Evolutionary conservation across 148 eudicot genomes (phyloP), one percentile per base, ranked within the genome.

Genomic region (Heliamphora exappendiculata): DNA sequence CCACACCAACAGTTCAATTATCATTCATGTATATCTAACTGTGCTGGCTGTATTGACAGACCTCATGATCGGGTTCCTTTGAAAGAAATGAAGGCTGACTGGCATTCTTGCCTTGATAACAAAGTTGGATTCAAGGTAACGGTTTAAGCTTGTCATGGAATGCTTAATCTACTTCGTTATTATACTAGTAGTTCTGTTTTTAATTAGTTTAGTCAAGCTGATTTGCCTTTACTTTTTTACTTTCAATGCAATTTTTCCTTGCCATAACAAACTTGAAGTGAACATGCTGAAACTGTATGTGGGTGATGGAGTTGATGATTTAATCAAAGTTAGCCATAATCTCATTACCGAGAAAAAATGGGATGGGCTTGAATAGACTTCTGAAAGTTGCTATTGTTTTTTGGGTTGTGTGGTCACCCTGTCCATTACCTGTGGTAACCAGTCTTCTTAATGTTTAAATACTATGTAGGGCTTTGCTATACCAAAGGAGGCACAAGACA

Each of bases 81-180:
- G 78, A 88, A 82, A 72, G 91, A 85, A n/a, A 88, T 88, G 91
- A 88, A 88, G 76, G 75, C 84, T 78, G 91, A 88, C 75, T 88
- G 91, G 89, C 88, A 86, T 73, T 82, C 89, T 75, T 88, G 91
- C 82, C 91, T 88, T 19, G 81, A 86, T 62, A 88, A 73, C 80
- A 79, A 81, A 79, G 89, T 86, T 71, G 91, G 91, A 73, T 88
- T 88, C 81, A 88, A 88, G 87, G 91, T 86, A 53, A 78, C 67
- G n/a, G n/a, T n/a, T n/a, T n/a, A n/a, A n/a, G n/a, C n/a, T n/a
- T n/a, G n/a, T n/a, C n/a, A n/a, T n/a, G n/a, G n/a, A n/a, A n/a
- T n/a, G n/a, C n/a, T n/a, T n/a, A n/a, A n/a, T n/a, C n/a, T n/a
- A n/a, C n/a, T n/a, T n/a, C n/a, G n/a, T n/a, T n/a, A n/a, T n/a